Evolutionary conservation across 441 rosid genomes (phyloP).

Genomic region (Erodium trifolium): DNA sequence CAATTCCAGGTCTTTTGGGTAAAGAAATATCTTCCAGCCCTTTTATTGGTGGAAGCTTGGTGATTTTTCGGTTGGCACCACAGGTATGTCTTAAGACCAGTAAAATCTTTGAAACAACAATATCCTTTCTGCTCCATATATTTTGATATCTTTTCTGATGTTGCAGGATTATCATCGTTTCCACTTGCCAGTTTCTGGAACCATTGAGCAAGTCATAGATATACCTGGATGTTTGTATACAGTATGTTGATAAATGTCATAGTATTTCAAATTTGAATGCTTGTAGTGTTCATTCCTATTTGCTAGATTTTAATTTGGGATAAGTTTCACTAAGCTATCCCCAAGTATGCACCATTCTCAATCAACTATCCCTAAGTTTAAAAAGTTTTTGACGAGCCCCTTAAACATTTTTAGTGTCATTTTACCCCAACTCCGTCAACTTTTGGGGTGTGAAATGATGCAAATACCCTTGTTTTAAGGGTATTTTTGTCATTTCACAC

Average conservation of each 20-base stretch:
- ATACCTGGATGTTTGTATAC: slow-evolving; percentile 77
- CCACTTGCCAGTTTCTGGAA: slow-evolving; percentile 84
- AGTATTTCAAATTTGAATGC: background rate
- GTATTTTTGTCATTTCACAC: too few species aligned
- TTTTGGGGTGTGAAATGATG: too few species aligned
- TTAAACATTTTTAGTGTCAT: too few species aligned
- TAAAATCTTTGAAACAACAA: background rate
- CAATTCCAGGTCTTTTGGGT: slow-evolving; percentile 81
- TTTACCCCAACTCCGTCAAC: too few species aligned
- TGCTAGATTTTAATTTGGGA: background rate
- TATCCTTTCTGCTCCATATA: background rate
- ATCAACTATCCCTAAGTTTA: too few species aligned
- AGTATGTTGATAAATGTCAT: slow-evolving; percentile 31
- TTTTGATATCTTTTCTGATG: slow-evolving; percentile 10
- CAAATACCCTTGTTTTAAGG: too few species aligned
- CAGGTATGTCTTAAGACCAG: slow-evolving; percentile 41
- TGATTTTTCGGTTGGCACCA: slow-evolving; percentile 88
- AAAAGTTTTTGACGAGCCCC: too few species aligned
- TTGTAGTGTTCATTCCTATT: background rate
- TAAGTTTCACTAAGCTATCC: too few species aligned
- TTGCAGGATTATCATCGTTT: slow-evolving; percentile 87
- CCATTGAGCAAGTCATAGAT: slow-evolving; percentile 46
- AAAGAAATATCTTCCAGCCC: slow-evolving; percentile 35
- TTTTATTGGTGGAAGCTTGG: slow-evolving; percentile 65
- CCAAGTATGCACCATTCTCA: too few species aligned